phyloP scores from a whole-genome alignment of 1,139 yeast genomes.

The Candida labiduridarum region DNA sequence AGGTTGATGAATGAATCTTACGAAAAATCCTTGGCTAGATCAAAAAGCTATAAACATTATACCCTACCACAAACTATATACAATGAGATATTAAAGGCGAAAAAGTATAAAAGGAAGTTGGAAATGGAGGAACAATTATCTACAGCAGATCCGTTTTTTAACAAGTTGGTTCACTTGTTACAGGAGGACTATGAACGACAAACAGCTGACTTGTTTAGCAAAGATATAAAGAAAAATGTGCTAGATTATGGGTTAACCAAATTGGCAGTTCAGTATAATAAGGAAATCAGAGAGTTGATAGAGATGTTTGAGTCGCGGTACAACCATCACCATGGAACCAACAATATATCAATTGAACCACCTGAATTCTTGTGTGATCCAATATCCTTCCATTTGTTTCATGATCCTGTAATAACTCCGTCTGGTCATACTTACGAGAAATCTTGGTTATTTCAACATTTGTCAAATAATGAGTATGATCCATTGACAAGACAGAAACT shows the following conservation, averaged over 20 bases:
- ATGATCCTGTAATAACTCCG: slow-evolving; percentile 49
- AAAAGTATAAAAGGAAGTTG: slow-evolving; percentile 18
- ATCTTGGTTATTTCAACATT: slow-evolving; percentile 38
- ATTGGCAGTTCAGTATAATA: slow-evolving; percentile 22
- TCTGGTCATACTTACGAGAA: slow-evolving; percentile 51
- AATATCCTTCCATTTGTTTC: slow-evolving; percentile 45
- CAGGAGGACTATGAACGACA: slow-evolving; percentile 21
- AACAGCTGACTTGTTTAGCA: slow-evolving; percentile 15
- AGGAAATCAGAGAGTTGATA: slow-evolving; percentile 25
- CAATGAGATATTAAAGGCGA: slow-evolving; percentile 22
- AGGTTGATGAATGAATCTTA: slow-evolving; percentile 31
- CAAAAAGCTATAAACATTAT: slow-evolving; percentile 21
- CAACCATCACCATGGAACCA: slow-evolving; percentile 9
- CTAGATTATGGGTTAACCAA: slow-evolving; percentile 22
- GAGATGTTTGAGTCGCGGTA: slow-evolving; percentile 26
- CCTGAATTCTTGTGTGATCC: slow-evolving; percentile 52
- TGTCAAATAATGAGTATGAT: slow-evolving; percentile 38
- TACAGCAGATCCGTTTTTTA: slow-evolving; percentile 24
- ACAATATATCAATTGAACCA: slow-evolving; percentile 21
- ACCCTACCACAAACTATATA: slow-evolving; percentile 22
- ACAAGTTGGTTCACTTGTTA: slow-evolving; percentile 24
- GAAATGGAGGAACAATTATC: slow-evolving; percentile 25
- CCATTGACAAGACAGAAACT: slow-evolving; percentile 36
- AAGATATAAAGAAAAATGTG: slow-evolving; percentile 18
- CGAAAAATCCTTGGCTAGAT: slow-evolving; percentile 26